Evolutionary conservation across 2,329 filamentous ascomycete genomes (phyloP), one percentile per base, ranked within the genome.

Genomic region (Exophiala aquamarina): DNA sequence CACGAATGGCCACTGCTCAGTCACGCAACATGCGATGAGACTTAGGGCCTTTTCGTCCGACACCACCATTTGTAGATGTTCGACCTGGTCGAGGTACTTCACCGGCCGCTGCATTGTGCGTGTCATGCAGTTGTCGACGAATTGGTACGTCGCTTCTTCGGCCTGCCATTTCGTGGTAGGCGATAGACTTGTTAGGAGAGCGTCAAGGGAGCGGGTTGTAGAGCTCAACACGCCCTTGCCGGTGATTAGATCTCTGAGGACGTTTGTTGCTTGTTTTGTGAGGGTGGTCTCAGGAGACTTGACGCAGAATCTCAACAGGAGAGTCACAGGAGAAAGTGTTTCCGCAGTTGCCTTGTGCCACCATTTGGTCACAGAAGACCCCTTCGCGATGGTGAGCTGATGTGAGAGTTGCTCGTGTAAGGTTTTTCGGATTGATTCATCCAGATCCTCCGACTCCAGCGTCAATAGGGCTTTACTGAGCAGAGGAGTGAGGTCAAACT

Each of bases 351-450:
- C 73, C 61, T 87, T 91, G 53, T 86, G 78, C 72, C 93, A 96
- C 92, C 92, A 97, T 53, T 86, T 83, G 83, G 95, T 93, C 4
- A 84, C 84, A 0, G 87, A 83, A 3, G 90, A 94, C 59, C 84
- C 82, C 53, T 83, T 81, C 3, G 91, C 89, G 63, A 96, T 87
- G 21, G 83, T 78, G 14, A 95, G 80, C 14, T 95, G 73, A 63
- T 92, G 87, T 63, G 90, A 84, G 20, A 96, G 72, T 66, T 95
- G 88, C 60, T 91, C 79, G 8, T 86, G 66, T 17, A 81, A 73
- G 37, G 91, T 71, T 1, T 75, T 75, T 40, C 74, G 66, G 37
- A 80, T 73, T 33, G 77, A 73, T 2, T 73, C 67, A 13, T 75
- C 70, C 13, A 64, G 32, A 11, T 59, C 59, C 1, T 55, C 41